These are phyloP conservation scores for Fusarium nematophilum DNA, from an alignment of 2,329 filamentous ascomycete genomes.

Conservation along the genomic window DNA sequence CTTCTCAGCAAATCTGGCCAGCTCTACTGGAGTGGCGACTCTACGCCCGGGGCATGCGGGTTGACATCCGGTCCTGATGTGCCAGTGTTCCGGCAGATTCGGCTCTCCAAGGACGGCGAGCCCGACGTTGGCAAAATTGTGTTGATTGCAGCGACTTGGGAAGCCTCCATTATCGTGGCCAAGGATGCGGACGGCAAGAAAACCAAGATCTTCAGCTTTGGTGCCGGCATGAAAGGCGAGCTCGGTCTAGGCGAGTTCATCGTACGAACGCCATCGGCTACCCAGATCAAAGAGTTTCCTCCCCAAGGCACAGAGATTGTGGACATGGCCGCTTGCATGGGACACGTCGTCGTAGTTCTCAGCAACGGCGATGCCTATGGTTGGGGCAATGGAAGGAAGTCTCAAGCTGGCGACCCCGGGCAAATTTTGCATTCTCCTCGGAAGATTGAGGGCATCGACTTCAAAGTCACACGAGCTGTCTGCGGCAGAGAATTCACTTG, in stretches of 20 bases:
- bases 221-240: constrained; percentile 77
- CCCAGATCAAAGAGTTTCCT: constrained; percentile 71
- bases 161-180: constrained; percentile 72
- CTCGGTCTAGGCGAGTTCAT: constrained; percentile 71
- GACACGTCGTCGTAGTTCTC: constrained; percentile 80
- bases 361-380: constrained; percentile 83
- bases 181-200: constrained; percentile 56
- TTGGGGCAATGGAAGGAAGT: constrained; percentile 90
- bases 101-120: constrained; percentile 48
- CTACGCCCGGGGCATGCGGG: constrained; percentile 66
- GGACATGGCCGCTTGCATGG: constrained; percentile 78
- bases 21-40: constrained; percentile 75
- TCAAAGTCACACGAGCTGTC: constrained; percentile 73
- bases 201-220: constrained; percentile 70
- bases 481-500: constrained; percentile 91
- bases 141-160: constrained; percentile 80
- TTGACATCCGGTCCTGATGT: constrained; percentile 45
- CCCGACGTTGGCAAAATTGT: constrained; percentile 44
- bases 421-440: constrained; percentile 68
- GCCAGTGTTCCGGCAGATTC: constrained; percentile 54
- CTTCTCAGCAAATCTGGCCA: constrained; percentile 70
- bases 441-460: constrained; percentile 68
- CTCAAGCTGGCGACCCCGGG: constrained; percentile 76
- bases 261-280: constrained; percentile 59
- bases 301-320: constrained; percentile 67